Base-by-base conservation (phyloP, 2,329 filamentous ascomycete genomes). In the Aspergillus sp. region DNA sequence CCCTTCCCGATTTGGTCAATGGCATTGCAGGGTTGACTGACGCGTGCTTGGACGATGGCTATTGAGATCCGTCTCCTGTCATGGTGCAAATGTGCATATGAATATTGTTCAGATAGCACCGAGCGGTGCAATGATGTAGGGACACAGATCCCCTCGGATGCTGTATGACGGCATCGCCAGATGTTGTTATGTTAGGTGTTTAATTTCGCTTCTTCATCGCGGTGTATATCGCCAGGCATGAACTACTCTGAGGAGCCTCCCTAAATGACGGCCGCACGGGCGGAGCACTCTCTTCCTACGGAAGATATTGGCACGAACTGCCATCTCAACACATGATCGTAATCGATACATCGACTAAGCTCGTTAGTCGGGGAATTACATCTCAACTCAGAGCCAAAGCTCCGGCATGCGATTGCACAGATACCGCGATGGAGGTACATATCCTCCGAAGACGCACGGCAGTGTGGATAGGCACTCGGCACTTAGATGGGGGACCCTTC, bases 121-220 rank as follows among this genome's bases (percentile, higher is more conserved):
- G 3, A 30, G 26, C 5, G 22, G 22, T 22, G 26, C 26, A 8
- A 30, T 30, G 26, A 30, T 9, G 26, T 11, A 30, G 26, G 10
- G 8, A 30, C 10, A 22, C 9, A 30, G 26, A 30, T 30, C 22
- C 22, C 22, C 22, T 22, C 22, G 22, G 26, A 9, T 30, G 26
- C 26, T 9, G 26, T 3, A 30, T 30, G 26, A 30, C 26, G 26
- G 8, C 26, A 30, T 30, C 26, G 22, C 7, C 22, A 24, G 2
- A 30, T 30, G 26, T 8, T 30, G 26, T 30, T 30, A 30, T 30
- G 9, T 9, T 30, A 45, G 42, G 35, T 6, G 13, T 4, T 50
- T 54, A 50, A 52, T 54, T 43, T 52, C 51, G 52, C 54, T 54
- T 56, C 51, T 26, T 43, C 19, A 36, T 14, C 20, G 36, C 43